These are phyloP conservation scores for Eimeria praecox DNA, from an alignment of 169 alveolate species.

Conservation along the genomic window DNA sequence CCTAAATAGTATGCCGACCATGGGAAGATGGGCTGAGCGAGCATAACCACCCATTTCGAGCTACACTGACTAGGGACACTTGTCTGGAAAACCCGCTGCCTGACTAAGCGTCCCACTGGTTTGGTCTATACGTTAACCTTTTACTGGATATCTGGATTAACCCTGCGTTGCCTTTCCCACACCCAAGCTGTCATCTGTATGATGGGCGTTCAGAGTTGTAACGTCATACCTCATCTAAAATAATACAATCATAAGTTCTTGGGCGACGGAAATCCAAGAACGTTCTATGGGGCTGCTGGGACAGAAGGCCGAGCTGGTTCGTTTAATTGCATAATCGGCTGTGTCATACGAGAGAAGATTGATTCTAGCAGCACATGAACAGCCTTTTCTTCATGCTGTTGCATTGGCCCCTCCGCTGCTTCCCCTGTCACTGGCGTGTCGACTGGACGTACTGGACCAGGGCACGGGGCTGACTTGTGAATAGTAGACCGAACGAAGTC, in stretches of 20 bases:
- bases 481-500: slow-evolving; percentile 72
- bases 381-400: slow-evolving; percentile 58
- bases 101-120: not conserved
- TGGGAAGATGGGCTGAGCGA: not conserved
- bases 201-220: not conserved
- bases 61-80: not conserved
- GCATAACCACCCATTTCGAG: not conserved
- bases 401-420: slow-evolving; percentile 57
- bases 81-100: not conserved
- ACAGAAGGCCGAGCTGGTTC: slow-evolving; percentile 21
- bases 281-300: slow-evolving; percentile 32
- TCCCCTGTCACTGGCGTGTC: slow-evolving; percentile 35
- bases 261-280: not conserved
- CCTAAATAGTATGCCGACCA: not conserved
- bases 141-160: not conserved
- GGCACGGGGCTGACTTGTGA: slow-evolving; percentile 67
- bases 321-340: slow-evolving; percentile 54
- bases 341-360: slow-evolving; percentile 68
- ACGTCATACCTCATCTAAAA: not conserved
- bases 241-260: not conserved
- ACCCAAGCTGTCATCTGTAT: not conserved
- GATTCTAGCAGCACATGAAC: slow-evolving; percentile 70
- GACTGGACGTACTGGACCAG: slow-evolving; percentile 39
- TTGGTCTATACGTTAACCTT: not conserved
- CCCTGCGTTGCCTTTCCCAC: not conserved